Conservation (phyloP, 768 basidiomycete genomes). For the Holtermanniella nyarrowii region DNA sequence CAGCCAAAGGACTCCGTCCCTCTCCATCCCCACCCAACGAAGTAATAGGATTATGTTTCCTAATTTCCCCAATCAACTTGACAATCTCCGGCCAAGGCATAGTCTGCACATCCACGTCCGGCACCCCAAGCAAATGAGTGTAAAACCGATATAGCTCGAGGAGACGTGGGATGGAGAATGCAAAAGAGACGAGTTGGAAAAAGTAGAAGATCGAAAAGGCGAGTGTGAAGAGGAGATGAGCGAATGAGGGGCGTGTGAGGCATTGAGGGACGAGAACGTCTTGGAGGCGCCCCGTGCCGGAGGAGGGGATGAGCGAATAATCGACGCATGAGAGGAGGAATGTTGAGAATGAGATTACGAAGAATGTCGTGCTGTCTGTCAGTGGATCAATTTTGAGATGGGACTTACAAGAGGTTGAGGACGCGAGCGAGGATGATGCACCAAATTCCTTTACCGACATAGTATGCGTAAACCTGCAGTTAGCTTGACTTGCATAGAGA, state of each 20-base stretch:
- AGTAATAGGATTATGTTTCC: slow-evolving; percentile 86
- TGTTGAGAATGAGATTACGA: slow-evolving; percentile 96
- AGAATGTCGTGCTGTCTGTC: slow-evolving; percentile 73
- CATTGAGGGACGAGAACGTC: slow-evolving; percentile 77
- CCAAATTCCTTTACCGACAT: slow-evolving; percentile 91
- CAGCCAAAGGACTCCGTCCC: slow-evolving; percentile 50
- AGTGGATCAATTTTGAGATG: not conserved
- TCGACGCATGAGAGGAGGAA: slow-evolving; percentile 93
- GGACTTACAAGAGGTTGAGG: slow-evolving; percentile 83
- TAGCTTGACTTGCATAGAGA: not conserved
- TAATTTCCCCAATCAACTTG: slow-evolving; percentile 72
- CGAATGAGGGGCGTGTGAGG: slow-evolving; percentile 50
- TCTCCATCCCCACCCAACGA: slow-evolving; percentile 45
- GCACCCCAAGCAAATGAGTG: slow-evolving; percentile 82
- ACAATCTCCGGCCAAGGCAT: slow-evolving; percentile 96
- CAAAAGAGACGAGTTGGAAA: slow-evolving; percentile 77
- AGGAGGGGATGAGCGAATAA: slow-evolving; percentile 62
- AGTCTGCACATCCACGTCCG: slow-evolving; percentile 97
- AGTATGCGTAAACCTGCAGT: slow-evolving; percentile 64
- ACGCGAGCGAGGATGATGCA: slow-evolving; percentile 83
- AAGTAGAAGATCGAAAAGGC: slow-evolving; percentile 77
- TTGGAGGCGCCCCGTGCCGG: slow-evolving; percentile 55
- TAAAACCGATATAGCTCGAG: slow-evolving; percentile 94
- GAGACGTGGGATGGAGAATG: slow-evolving; percentile 62
- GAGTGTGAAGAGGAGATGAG: slow-evolving; percentile 30